These are phyloP conservation scores for Kodamaea kaohsiungensis DNA, from an alignment of 805 yeast species.

Conservation along the genomic window DNA sequence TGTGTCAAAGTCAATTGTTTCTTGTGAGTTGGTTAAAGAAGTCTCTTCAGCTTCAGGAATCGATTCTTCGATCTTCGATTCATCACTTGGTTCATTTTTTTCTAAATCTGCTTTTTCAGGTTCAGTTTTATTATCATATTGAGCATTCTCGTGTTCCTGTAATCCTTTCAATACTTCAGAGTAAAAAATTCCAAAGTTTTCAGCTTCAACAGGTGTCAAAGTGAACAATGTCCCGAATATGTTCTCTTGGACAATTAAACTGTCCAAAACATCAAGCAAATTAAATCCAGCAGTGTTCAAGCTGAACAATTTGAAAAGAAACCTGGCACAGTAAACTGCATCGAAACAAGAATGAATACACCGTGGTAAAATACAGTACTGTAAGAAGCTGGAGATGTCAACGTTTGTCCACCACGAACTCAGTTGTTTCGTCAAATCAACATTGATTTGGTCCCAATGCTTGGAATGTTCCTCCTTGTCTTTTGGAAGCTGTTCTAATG, in stretches of 20 bases:
- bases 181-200: slow-evolving; percentile 76
- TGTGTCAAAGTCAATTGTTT: slow-evolving; percentile 24
- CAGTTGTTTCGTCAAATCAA: slow-evolving; percentile 23
- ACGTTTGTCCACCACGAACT: not conserved
- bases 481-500: slow-evolving; percentile 27
- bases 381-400: slow-evolving; percentile 42
- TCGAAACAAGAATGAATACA: slow-evolving; percentile 78
- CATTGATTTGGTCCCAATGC: not conserved
- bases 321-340: slow-evolving; percentile 67
- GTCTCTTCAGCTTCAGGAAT: no score
- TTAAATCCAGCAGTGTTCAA: slow-evolving; percentile 31
- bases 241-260: slow-evolving; percentile 48
- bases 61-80: no score
- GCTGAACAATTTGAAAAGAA: slow-evolving; percentile 53
- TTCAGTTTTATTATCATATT: not conserved
- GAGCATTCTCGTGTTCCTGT: not conserved
- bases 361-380: slow-evolving; percentile 73
- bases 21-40: no score
- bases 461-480: slow-evolving; percentile 35
- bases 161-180: slow-evolving; percentile 52
- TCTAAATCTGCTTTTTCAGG: slow-evolving; percentile 5
- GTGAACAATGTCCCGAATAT: slow-evolving; percentile 64
- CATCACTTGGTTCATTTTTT: slow-evolving; percentile 11
- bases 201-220: slow-evolving; percentile 75
- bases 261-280: slow-evolving; percentile 41